Evolutionary conservation across 2,329 filamentous ascomycete species (phyloP).

Genomic region (Emergomyces orientalis): DNA sequence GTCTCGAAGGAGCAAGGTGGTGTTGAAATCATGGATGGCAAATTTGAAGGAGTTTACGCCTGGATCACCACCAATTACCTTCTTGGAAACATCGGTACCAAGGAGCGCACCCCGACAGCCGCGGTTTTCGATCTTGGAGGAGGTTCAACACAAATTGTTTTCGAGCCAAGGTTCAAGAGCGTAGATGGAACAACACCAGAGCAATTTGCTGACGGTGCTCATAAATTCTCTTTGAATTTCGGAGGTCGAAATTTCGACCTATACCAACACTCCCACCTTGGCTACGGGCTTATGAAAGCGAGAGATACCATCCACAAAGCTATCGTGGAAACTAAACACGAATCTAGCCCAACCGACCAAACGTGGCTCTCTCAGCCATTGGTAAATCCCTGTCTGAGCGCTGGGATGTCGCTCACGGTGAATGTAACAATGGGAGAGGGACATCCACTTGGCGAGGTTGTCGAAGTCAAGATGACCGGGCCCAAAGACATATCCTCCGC

Average conservation of each 20-base stretch:
- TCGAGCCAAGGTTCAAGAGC: conserved; percentile 84
- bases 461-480: conserved; percentile 79
- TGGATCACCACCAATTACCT: conserved; percentile 99
- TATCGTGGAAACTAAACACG: conserved; percentile 63
- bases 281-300: conserved; percentile 92
- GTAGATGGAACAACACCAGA: conserved; percentile 71
- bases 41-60: conserved; percentile 93
- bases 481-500: conserved; percentile 59
- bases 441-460: conserved; percentile 55
- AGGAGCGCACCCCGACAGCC: conserved; percentile 81
- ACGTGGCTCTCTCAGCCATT: conserved; percentile 64
- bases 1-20: conserved; percentile 76
- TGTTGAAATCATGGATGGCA: conserved; percentile 94
- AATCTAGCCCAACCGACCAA: conserved; percentile 50
- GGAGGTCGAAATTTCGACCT: conserved; percentile 84
- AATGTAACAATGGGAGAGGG: conserved; percentile 59
- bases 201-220: conserved; percentile 77
- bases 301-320: conserved; percentile 73
- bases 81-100: conserved; percentile 89
- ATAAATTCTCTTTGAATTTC: conserved; percentile 89
- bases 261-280: conserved; percentile 96
- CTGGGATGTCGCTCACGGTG: conserved; percentile 66
- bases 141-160: conserved; percentile 96
- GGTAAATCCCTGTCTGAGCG: conserved; percentile 75
- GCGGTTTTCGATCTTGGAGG: conserved; percentile 94